Base-by-base conservation (phyloP, 2,329 filamentous ascomycete genomes). In the Ophiostoma himal-ulmi region DNA sequence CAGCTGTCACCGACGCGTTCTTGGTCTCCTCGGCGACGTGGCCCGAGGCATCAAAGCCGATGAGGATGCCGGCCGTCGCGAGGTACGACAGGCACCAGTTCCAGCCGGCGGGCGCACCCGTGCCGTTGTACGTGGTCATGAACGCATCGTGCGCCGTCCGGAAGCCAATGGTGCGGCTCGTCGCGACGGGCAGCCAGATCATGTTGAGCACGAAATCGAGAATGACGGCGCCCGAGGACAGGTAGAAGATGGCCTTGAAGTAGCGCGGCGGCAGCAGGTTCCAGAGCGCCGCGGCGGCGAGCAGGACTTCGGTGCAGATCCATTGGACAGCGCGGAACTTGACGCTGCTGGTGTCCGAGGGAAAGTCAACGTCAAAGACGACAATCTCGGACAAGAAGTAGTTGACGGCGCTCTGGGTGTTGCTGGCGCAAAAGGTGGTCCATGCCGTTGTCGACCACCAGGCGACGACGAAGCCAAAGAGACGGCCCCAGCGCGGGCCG, bases 401-500 rank as follows among this genome's bases (percentile, higher is more conserved):
- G 68, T 72, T 72, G n/a, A 72, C 71, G 52, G 71, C 71, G 34
- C 62, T 64, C 57, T 72, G 71, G 5, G 71, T 70, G 44, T 72
- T 72, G 69, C 71, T 72, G 60, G 71, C 71, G 39, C 71, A 72
- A n/a, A 72, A 72, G 1, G 71, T 72, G 37, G 71, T 72, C 71
- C 71, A 72, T 3, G 71, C 71, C 3, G 71, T 72, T 11, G 71
- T 72, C 34, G 68, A 70, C 71, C 71, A 72, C 71, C 71, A 72
- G 11, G 71, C 71, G 3, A 72, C 71, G 22, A 72, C 70, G 76
- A 82, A 83, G 57, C 82, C 82, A 26, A 85, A 78, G 1, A 82
- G 77, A 37, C 86, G 83, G 69, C 86, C 86, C 78, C 83, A 85
- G 72, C 79, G 81, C 5, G 81, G 80, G 1, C 86, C 86, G 14